A percentile compares a stretch with the other conserved stretches of the same genome.
Evolutionary conservation across 805 yeast species (phyloP).

Genomic region (Soucietia sequanensis): DNA sequence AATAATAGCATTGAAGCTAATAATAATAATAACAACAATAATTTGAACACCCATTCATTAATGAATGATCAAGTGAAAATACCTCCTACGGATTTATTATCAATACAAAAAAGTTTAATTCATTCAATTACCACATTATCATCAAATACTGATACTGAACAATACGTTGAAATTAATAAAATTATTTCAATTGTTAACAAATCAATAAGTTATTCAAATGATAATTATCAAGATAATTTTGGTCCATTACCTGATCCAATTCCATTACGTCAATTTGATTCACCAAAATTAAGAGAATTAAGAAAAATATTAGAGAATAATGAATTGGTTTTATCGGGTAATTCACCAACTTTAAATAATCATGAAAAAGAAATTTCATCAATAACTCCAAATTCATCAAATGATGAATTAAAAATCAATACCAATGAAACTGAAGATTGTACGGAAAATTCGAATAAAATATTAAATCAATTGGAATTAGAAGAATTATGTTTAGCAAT

Average conservation of each 20-base stretch:
- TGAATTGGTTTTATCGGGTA: slow-evolving; percentile 14
- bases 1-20: slow-evolving; percentile 10
- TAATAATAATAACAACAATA: slow-evolving; percentile 11
- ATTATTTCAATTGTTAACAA: slow-evolving; percentile 44
- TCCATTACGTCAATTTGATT: slow-evolving; percentile 71
- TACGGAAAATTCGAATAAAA: slow-evolving; percentile 6
- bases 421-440: slow-evolving; percentile 1
- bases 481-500: slow-evolving; percentile 82
- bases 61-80: slow-evolving; percentile 6
- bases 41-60: slow-evolving; percentile 1
- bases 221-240: slow-evolving; percentile 51
- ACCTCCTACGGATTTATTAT: slow-evolving; percentile 20
- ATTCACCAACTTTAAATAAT: background rate
- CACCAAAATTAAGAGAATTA: slow-evolving; percentile 83
- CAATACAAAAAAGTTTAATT: slow-evolving; percentile 22
- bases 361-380: too few species aligned
- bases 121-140: slow-evolving; percentile 15
- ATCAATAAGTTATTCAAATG: slow-evolving; percentile 37
- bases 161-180: slow-evolving; percentile 32
- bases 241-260: slow-evolving; percentile 79
- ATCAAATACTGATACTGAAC: slow-evolving; percentile 8
- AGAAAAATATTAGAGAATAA: slow-evolving; percentile 54
- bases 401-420: too few species aligned
- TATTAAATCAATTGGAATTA: slow-evolving; percentile 54
- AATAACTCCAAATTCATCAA: slow-evolving; percentile 4